Evolutionary conservation across 495 filamentous ascomycete genomes (phyloP).

Genomic region (Acidomyces sp.): DNA sequence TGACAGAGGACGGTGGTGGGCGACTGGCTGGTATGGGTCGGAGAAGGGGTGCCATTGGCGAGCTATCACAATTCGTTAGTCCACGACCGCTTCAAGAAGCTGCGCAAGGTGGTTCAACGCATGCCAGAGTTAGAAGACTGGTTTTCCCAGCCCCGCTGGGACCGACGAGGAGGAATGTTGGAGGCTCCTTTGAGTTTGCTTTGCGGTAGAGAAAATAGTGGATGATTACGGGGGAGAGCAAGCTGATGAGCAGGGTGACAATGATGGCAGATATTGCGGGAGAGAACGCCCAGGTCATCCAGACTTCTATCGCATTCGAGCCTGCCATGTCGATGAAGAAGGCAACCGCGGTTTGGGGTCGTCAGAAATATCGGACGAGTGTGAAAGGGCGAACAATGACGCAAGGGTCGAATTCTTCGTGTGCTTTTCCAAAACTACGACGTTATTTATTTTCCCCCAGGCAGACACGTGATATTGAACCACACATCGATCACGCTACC

Average conservation of each 20-base stretch:
- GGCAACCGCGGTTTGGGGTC: no score
- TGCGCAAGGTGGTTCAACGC: conserved; percentile 12
- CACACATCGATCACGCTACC: no score
- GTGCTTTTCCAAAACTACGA: no score
- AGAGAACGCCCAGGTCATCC: conserved; percentile 27
- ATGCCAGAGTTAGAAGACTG: conserved; percentile 64
- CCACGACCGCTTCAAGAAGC: no score
- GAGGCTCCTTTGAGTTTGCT: conserved; percentile 47
- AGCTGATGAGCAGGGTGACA: conserved; percentile 52
- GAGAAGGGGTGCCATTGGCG: conserved; percentile 32
- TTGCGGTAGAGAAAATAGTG: conserved; percentile 61
- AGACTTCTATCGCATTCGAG: conserved; percentile 23
- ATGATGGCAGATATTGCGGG: conserved; percentile 37
- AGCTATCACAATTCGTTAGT: no score
- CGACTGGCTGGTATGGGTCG: conserved; percentile 72
- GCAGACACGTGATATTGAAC: no score
- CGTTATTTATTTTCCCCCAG: no score
- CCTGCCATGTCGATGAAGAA: conserved; percentile 20
- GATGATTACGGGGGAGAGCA: conserved; percentile 62
- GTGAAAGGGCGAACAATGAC: no score
- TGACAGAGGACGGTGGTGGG: conserved; percentile 58
- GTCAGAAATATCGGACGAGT: no score
- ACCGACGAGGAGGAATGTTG: conserved; percentile 74
- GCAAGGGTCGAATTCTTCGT: not conserved
- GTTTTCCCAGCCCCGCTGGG: conserved; percentile 84